These are phyloP conservation scores for Podospora pseudopauciseta DNA, from an alignment of 495 filamentous ascomycete species.

Conservation along the genomic window DNA sequence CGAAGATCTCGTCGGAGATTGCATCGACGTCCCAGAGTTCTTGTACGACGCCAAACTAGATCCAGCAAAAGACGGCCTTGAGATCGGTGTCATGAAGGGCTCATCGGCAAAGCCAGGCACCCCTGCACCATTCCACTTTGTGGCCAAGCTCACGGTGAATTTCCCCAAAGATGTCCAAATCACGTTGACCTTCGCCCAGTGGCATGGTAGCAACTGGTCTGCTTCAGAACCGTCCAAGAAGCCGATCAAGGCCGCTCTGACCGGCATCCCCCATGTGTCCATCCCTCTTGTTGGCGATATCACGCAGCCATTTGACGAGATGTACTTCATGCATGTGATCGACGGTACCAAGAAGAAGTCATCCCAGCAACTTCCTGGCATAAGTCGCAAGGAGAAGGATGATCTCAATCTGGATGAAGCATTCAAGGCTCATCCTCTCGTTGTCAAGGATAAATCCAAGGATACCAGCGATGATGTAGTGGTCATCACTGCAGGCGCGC, in stretches of 20 bases:
- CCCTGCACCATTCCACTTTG: slow-evolving; percentile 11
- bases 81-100: background rate
- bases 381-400: slow-evolving; percentile 2
- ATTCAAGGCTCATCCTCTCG: background rate
- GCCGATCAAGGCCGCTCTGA: slow-evolving; percentile 21
- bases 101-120: background rate
- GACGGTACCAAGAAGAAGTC: slow-evolving; percentile 19
- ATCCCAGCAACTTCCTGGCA: slow-evolving; percentile 5
- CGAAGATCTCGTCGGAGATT: background rate
- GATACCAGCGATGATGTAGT: background rate
- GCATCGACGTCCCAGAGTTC: background rate
- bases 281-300: slow-evolving; percentile 38
- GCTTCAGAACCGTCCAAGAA: slow-evolving; percentile 7
- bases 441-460: background rate
- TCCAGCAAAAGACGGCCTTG: background rate
- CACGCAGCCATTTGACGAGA: slow-evolving; percentile 43
- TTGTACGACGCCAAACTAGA: background rate
- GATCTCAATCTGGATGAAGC: slow-evolving; percentile 3
- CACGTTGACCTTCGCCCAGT: slow-evolving; percentile 17
- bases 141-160: slow-evolving; percentile 12
- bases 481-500: background rate
- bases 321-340: slow-evolving; percentile 38
- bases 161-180: background rate
- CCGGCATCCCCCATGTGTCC: slow-evolving; percentile 22
- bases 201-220: slow-evolving; percentile 10